Percentiles rank a stretch among this genome's conserved stretches.
These are phyloP conservation scores for Chalciporus pseudorubinellus DNA, from an alignment of 768 basidiomycete species.

Conservation along the genomic window DNA sequence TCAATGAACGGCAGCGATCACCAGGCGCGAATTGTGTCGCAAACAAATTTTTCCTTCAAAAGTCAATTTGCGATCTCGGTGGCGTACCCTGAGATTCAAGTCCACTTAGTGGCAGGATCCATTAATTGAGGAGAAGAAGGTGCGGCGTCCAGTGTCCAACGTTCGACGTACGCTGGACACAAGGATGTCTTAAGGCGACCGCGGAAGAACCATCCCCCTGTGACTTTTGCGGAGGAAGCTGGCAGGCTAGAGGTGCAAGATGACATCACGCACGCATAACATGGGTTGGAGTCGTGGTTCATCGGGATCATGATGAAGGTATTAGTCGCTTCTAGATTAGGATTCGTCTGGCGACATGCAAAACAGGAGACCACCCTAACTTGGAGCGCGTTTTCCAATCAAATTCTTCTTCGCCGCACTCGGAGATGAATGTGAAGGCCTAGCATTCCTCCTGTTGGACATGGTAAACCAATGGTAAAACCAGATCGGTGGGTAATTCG, in stretches of 20 bases:
- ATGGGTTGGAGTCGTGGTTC: constrained; percentile 9
- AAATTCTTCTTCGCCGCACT: constrained; percentile 13
- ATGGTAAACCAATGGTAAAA: constrained; percentile 3
- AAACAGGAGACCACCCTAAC: constrained; percentile 13
- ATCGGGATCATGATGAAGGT: constrained; percentile 16
- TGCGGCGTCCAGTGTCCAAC: neutral
- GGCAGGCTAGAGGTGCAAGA: neutral
- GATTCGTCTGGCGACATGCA: constrained; percentile 20
- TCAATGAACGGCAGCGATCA: constrained; percentile 21
- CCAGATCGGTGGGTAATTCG: constrained; percentile 9
- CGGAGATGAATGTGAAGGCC: constrained; percentile 25
- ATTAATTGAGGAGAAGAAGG: constrained; percentile 24
- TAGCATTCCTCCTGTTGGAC: constrained; percentile 3
- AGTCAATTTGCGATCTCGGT: constrained; percentile 12
- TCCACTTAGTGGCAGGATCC: constrained; percentile 10
- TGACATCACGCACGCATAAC: constrained; percentile 12
- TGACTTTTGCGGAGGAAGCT: constrained; percentile 13
- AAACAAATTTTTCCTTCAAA: constrained; percentile 16
- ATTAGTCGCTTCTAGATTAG: constrained; percentile 5
- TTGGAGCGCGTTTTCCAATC: constrained; percentile 6
- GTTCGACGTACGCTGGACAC: constrained; percentile 11
- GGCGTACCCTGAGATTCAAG: constrained; percentile 4
- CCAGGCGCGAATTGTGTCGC: neutral
- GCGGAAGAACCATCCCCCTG: constrained; percentile 10
- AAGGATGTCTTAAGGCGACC: constrained; percentile 29